phyloP scores from a whole-genome alignment of 2,329 filamentous ascomycete genomes.

The Aspergillus bombycis region DNA sequence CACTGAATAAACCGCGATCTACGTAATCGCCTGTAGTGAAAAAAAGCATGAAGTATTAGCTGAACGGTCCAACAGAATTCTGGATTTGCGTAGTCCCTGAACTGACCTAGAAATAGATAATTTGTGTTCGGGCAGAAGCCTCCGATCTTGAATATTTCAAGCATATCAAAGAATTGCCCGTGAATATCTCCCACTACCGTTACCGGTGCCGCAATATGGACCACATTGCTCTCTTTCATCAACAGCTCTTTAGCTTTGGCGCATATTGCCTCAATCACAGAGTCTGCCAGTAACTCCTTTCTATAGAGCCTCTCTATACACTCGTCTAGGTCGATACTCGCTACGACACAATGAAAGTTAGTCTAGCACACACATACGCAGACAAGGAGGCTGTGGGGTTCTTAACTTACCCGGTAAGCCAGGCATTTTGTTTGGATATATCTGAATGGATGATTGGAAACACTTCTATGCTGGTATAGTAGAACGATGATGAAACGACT shows the following conservation, averaged over 20 bases:
- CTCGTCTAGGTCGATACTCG: slow-evolving; percentile 96
- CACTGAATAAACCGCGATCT: slow-evolving; percentile 96
- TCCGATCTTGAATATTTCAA: slow-evolving; percentile 98
- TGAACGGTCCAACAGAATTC: background rate
- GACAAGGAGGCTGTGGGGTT: background rate
- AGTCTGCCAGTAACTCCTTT: slow-evolving; percentile 95
- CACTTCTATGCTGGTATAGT: slow-evolving; percentile 13
- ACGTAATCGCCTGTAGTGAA: slow-evolving; percentile 82
- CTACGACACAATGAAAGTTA: slow-evolving; percentile 50
- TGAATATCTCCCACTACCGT: slow-evolving; percentile 99
- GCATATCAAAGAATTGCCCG: slow-evolving; percentile 97
- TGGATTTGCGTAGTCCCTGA: background rate
- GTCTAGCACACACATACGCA: background rate
- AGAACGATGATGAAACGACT: slow-evolving; percentile 5
- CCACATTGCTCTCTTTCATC: slow-evolving; percentile 99
- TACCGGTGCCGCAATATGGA: slow-evolving; percentile 92
- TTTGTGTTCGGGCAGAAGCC: slow-evolving; percentile 98
- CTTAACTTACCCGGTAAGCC: slow-evolving; percentile 46
- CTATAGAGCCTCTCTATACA: slow-evolving; percentile 96
- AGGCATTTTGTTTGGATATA: slow-evolving; percentile 41
- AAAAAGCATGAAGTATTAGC: background rate
- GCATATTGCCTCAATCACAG: slow-evolving; percentile 98
- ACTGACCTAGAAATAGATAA: slow-evolving; percentile 88
- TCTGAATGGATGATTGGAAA: slow-evolving; percentile 5
- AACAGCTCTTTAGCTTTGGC: slow-evolving; percentile 98